A percentile compares a stretch with the other conserved stretches of the same genome.
Conservation (phyloP, 139 green algal genomes). For the Chlorella sp. region DNA sequence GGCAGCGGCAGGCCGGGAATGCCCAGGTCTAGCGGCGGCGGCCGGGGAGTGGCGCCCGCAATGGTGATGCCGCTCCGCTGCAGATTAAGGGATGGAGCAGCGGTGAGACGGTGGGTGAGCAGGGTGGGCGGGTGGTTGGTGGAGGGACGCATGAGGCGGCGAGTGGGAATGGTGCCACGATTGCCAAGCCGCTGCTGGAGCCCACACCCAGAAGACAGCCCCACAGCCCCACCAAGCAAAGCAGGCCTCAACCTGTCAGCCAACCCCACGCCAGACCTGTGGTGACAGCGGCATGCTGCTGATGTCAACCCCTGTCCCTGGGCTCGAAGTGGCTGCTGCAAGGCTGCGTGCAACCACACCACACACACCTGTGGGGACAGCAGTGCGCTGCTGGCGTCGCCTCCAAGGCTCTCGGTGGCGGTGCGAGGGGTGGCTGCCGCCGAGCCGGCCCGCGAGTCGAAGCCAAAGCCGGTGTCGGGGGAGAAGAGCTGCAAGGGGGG, state of each 20-base stretch:
- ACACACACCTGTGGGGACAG: slow-evolving; percentile 15
- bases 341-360: background rate
- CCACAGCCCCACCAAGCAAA: too few relatives aligned
- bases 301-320: too few relatives aligned
- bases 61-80: slow-evolving; percentile 25
- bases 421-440: background rate
- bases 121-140: too few relatives aligned
- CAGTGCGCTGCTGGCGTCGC: background rate
- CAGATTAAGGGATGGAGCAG: background rate
- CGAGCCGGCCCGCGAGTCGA: background rate
- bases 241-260: too few relatives aligned
- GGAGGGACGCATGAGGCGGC: background rate
- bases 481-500: slow-evolving; percentile 7
- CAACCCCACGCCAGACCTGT: too few relatives aligned
- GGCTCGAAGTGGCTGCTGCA: too few relatives aligned
- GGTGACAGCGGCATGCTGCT: too few relatives aligned
- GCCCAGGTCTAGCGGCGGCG: background rate
- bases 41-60: background rate
- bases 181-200: too few relatives aligned
- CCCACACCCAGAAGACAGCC: too few relatives aligned
- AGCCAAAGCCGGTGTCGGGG: background rate
- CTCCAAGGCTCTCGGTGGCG: background rate
- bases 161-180: too few relatives aligned
- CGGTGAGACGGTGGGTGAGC: background rate
- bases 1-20: slow-evolving; percentile 9